Conservation (phyloP, 352 stramenopile species). For the Pythium sp. region DNA sequence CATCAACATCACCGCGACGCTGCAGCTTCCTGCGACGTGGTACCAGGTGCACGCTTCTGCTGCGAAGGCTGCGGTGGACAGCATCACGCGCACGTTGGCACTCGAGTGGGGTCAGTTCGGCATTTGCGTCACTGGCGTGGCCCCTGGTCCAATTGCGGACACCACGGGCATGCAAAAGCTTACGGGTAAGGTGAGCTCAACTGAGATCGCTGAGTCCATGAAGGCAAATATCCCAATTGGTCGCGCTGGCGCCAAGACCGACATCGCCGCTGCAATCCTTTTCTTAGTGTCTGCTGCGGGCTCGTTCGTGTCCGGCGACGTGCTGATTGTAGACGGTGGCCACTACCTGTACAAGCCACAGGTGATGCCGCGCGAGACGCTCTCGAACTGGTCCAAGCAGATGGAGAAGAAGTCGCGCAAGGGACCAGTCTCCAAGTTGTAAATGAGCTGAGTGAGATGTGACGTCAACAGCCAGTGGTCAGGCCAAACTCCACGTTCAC, state of each 20-base stretch:
- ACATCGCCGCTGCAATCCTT: slow-evolving; percentile 79
- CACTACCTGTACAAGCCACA: slow-evolving; percentile 79
- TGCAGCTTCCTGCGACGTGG: slow-evolving; percentile 90
- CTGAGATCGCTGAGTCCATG: slow-evolving; percentile 22
- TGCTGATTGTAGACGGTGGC: slow-evolving; percentile 82
- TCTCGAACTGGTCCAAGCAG: slow-evolving; percentile 73
- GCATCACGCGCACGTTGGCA: slow-evolving; percentile 91
- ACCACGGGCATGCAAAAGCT: slow-evolving; percentile 95
- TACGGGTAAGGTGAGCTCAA: too few relatives aligned
- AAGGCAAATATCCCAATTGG: slow-evolving; percentile 58
- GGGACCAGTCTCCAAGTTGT: slow-evolving; percentile 21
- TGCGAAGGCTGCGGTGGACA: slow-evolving; percentile 95
- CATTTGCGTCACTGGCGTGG: slow-evolving; percentile 93
- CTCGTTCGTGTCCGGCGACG: slow-evolving; percentile 79
- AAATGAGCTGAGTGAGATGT: background rate
- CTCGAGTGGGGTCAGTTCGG: slow-evolving; percentile 95
- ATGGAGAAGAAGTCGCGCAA: slow-evolving; percentile 76
- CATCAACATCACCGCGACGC: slow-evolving; percentile 95
- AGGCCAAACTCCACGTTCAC: too few relatives aligned
- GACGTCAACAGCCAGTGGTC: too few relatives aligned
- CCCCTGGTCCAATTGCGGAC: slow-evolving; percentile 94
- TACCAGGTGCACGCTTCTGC: slow-evolving; percentile 95
- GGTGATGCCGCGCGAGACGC: slow-evolving; percentile 63
- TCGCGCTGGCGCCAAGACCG: slow-evolving; percentile 74
- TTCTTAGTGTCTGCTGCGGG: slow-evolving; percentile 81